A percentile compares a stretch with the other conserved stretches of the same genome.
phyloP scores from a whole-genome alignment of 768 basidiomycete genomes.

The Tricholoma saponaceum region DNA sequence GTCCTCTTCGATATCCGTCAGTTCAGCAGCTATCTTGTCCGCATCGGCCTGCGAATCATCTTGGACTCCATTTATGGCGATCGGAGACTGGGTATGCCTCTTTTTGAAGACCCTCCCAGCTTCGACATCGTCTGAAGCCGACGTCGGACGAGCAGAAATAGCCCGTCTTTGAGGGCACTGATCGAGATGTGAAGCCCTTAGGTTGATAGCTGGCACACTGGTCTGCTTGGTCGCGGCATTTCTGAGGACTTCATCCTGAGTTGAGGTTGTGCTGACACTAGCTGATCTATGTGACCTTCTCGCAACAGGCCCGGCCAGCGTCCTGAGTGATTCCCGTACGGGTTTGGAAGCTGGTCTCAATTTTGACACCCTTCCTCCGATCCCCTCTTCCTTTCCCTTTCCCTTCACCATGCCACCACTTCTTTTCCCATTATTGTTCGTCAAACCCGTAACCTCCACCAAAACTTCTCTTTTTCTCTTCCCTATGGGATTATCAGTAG shows the following conservation, averaged over 20 bases:
- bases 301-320: slow-evolving; percentile 25
- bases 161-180: neutral
- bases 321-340: slow-evolving; percentile 35
- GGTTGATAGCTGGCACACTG: neutral
- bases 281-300: slow-evolving; percentile 5
- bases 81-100: slow-evolving; percentile 49
- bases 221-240: neutral
- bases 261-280: slow-evolving; percentile 7
- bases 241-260: neutral
- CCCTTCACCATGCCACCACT: slow-evolving; percentile 32
- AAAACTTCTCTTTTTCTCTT: slow-evolving; percentile 78
- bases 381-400: slow-evolving; percentile 40
- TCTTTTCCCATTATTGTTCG: slow-evolving; percentile 22
- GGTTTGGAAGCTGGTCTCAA: slow-evolving; percentile 16
- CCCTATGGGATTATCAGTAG: slow-evolving; percentile 40
- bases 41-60: slow-evolving; percentile 38
- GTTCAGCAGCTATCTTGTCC: slow-evolving; percentile 36
- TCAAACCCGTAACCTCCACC: slow-evolving; percentile 57
- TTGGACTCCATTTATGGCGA: slow-evolving; percentile 12
- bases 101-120: slow-evolving; percentile 54
- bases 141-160: neutral
- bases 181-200: neutral
- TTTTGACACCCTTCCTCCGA: slow-evolving; percentile 20
- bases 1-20: slow-evolving; percentile 21
- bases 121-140: slow-evolving; percentile 38